Conservation (phyloP, 2,329 filamentous ascomycete genomes). For the Lizonia empirigonia region DNA sequence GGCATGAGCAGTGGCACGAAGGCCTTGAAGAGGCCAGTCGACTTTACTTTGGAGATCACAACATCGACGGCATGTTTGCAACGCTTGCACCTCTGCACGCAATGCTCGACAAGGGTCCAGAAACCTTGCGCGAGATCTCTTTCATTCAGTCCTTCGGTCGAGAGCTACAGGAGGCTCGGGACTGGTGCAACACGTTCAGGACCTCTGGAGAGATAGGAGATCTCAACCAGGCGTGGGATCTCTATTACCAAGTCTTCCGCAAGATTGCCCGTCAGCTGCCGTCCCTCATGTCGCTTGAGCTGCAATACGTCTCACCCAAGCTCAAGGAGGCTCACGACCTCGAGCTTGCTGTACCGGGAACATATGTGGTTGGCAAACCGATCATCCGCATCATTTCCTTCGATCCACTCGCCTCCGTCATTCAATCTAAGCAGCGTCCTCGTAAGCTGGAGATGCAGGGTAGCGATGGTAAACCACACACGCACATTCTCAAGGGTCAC, state of each 20-base stretch:
- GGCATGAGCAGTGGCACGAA: slow-evolving; percentile 99
- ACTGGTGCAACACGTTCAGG: slow-evolving; percentile 94
- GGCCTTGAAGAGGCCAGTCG: slow-evolving; percentile 95
- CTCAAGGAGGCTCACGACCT: slow-evolving; percentile 84
- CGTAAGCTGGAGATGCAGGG: slow-evolving; percentile 86
- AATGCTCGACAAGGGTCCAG: slow-evolving; percentile 85
- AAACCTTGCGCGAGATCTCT: slow-evolving; percentile 93
- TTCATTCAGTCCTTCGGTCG: slow-evolving; percentile 97
- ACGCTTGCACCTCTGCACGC: slow-evolving; percentile 90
- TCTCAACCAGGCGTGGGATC: slow-evolving; percentile 97
- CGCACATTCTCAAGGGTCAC: slow-evolving; percentile 95
- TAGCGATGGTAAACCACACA: slow-evolving; percentile 85
- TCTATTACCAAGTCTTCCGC: slow-evolving; percentile 98
- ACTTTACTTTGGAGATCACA: slow-evolving; percentile 95
- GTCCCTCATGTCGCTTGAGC: slow-evolving; percentile 87
- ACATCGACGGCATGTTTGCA: slow-evolving; percentile 96
- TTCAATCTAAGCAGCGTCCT: slow-evolving; percentile 95
- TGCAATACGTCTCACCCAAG: slow-evolving; percentile 96
- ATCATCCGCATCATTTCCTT: slow-evolving; percentile 88
- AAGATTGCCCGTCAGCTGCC: slow-evolving; percentile 92
- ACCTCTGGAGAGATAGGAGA: slow-evolving; percentile 89
- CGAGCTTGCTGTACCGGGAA: slow-evolving; percentile 93
- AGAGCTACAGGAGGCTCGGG: slow-evolving; percentile 90
- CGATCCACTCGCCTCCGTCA: slow-evolving; percentile 86
- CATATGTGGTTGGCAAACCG: slow-evolving; percentile 79